Evolutionary conservation across 208 protist genomes (phyloP).

Genomic region (Acanthamoeba rhysodes): DNA sequence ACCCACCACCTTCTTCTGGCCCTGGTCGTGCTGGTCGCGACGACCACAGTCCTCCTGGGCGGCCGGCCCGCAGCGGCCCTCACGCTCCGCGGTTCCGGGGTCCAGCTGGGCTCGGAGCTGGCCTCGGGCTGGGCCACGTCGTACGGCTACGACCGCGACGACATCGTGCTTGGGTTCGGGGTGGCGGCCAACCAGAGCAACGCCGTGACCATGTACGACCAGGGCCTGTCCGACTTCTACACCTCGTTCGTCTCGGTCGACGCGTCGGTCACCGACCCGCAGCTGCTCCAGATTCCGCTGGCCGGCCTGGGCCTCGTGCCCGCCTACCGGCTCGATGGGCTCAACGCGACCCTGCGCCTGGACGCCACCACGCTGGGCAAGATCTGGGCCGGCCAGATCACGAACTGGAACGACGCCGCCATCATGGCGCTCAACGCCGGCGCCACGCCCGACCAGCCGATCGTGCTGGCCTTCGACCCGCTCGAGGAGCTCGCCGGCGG

Average conservation of each 20-base stretch:
- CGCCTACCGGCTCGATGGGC: not conserved
- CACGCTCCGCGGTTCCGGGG: not conserved
- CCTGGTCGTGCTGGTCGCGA: not conserved
- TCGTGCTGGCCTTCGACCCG: constrained; percentile 23
- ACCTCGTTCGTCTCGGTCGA: constrained; percentile 12
- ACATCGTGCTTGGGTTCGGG: not conserved
- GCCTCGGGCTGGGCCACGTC: constrained; percentile 41
- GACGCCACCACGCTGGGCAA: constrained; percentile 5
- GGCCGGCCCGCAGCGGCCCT: not conserved
- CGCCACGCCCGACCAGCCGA: constrained; percentile 7
- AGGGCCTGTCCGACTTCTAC: constrained; percentile 17
- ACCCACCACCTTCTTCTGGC: not conserved
- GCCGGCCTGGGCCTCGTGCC: constrained; percentile 2
- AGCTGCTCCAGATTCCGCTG: not conserved
- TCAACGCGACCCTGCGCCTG: not conserved
- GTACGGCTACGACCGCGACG: constrained; percentile 56
- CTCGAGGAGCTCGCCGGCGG: not conserved
- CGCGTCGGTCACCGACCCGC: not conserved
- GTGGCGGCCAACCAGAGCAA: not conserved
- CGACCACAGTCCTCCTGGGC: not conserved
- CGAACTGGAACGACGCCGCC: constrained; percentile 63
- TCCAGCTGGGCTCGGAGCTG: not conserved
- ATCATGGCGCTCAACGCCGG: constrained; percentile 18
- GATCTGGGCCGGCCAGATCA: constrained; percentile 57
- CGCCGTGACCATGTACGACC: not conserved